Evolutionary conservation across 2,329 filamentous ascomycete genomes (phyloP).

Genomic region (Botrytis porri): DNA sequence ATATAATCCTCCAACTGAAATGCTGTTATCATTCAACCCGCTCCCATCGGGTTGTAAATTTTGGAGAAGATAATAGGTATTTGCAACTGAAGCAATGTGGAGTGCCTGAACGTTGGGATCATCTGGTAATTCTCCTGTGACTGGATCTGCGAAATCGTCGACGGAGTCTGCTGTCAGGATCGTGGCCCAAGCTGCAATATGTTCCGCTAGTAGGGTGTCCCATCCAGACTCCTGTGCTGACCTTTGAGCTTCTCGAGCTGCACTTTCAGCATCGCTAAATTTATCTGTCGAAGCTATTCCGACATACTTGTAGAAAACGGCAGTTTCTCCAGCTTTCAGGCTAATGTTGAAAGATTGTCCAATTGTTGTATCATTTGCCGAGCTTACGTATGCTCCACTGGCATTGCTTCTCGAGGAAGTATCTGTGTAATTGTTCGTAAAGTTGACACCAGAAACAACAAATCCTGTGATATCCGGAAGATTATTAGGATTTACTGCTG

Average conservation of each 20-base stretch:
- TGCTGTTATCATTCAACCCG: conserved; percentile 59
- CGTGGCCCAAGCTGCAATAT: conserved; percentile 59
- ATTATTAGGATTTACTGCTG: conserved; percentile 61
- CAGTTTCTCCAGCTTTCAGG: conserved; percentile 51
- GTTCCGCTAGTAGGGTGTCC: conserved; percentile 50
- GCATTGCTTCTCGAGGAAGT: conserved; percentile 36
- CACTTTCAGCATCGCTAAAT: conserved; percentile 54
- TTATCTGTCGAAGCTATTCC: conserved; percentile 68
- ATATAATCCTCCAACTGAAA: conserved; percentile 64
- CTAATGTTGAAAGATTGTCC: conserved; percentile 56
- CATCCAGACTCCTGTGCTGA: conserved; percentile 53
- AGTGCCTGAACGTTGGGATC: conserved; percentile 51
- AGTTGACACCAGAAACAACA: conserved; percentile 49
- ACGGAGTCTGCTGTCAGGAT: conserved; percentile 61
- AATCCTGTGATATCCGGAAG: conserved; percentile 62
- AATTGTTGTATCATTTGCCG: conserved; percentile 58
- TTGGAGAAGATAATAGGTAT: conserved; percentile 55
- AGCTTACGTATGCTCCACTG: conserved; percentile 45
- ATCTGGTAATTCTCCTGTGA: conserved; percentile 58
- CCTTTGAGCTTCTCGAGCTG: conserved; percentile 54
- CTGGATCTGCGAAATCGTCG: conserved; percentile 58
- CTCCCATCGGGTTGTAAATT: conserved; percentile 46
- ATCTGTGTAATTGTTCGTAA: conserved; percentile 39
- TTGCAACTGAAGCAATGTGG: conserved; percentile 53
- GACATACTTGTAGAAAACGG: conserved; percentile 63